Conservation (phyloP, 352 stramenopile species). For the Salisapilia sapeloensis region DNA sequence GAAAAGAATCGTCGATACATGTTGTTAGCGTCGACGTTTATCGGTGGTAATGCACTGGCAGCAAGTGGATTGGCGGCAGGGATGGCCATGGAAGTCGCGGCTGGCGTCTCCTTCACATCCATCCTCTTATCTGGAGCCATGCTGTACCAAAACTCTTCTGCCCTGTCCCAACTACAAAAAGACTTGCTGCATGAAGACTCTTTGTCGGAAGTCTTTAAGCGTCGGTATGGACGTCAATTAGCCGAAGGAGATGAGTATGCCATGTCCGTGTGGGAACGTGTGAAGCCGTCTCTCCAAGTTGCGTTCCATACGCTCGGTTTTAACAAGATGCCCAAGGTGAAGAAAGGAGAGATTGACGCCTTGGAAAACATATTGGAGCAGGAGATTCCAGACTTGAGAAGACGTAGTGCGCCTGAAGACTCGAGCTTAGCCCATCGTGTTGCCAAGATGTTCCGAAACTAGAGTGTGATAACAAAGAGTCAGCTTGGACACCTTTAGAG, state of each 20-base stretch:
- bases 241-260: constrained; percentile 96
- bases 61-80: constrained; percentile 63
- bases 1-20: constrained; percentile 71
- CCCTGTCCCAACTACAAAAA: constrained; percentile 74
- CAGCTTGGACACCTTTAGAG: too few species aligned
- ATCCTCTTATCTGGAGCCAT: constrained; percentile 71
- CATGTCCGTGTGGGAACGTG: constrained; percentile 85
- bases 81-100: constrained; percentile 67
- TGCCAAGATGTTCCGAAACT: constrained; percentile 64
- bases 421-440: constrained; percentile 75
- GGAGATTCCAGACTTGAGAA: constrained; percentile 80
- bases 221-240: constrained; percentile 89
- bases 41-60: constrained; percentile 56
- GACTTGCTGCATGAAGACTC: constrained; percentile 77
- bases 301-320: constrained; percentile 78
- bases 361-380: constrained; percentile 82
- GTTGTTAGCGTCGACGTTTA: constrained; percentile 35
- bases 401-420: constrained; percentile 63
- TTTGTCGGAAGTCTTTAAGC: constrained; percentile 85
- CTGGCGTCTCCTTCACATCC: constrained; percentile 57
- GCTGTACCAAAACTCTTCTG: constrained; percentile 79
- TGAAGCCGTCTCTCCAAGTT: constrained; percentile 69
- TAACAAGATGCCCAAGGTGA: constrained; percentile 74
- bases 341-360: constrained; percentile 52
- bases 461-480: constrained; percentile 8